phyloP scores from a whole-genome alignment of 2,329 filamentous ascomycete species.

The Orbilia oligospora region DNA sequence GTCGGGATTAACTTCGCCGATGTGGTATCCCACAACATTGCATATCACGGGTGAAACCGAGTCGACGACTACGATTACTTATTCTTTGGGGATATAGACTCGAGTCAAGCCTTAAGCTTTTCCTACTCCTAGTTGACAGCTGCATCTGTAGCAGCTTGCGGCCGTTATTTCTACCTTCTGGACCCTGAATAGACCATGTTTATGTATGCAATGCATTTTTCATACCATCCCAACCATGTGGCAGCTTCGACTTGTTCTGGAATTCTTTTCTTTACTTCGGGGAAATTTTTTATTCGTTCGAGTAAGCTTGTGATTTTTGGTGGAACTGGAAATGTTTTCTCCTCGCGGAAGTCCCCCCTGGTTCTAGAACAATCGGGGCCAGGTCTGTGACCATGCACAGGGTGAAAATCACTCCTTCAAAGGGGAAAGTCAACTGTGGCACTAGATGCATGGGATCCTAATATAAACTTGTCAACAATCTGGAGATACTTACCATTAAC shows the following conservation, averaged over 20 bases:
- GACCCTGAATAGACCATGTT: conserved; percentile 42
- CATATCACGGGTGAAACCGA: conserved; percentile 32
- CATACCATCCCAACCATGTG: conserved; percentile 45
- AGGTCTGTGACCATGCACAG: conserved; percentile 33
- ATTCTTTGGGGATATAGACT: background rate
- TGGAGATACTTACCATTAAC: conserved; percentile 19
- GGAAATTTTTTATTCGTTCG: conserved; percentile 23
- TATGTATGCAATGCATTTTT: conserved; percentile 31
- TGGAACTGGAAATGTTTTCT: conserved; percentile 35
- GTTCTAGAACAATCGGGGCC: conserved; percentile 59
- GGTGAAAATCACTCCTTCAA: conserved; percentile 46
- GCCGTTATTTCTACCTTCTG: conserved; percentile 22
- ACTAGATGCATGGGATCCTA: conserved; percentile 57
- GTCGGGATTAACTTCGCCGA: conserved; percentile 42
- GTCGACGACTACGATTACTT: background rate
- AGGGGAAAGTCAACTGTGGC: conserved; percentile 24
- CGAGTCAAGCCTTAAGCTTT: conserved; percentile 10
- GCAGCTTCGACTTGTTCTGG: conserved; percentile 40
- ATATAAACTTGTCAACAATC: conserved; percentile 56
- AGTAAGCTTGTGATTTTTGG: conserved; percentile 16
- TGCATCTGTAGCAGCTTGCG: conserved; percentile 29
- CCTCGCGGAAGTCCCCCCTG: conserved; percentile 31
- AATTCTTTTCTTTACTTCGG: conserved; percentile 28
- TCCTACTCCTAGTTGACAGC: conserved; percentile 34
- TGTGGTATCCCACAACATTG: conserved; percentile 20